Conservation (phyloP, 1,284 basidiomycete genomes). For the Cutaneotrichosporon sp. region DNA sequence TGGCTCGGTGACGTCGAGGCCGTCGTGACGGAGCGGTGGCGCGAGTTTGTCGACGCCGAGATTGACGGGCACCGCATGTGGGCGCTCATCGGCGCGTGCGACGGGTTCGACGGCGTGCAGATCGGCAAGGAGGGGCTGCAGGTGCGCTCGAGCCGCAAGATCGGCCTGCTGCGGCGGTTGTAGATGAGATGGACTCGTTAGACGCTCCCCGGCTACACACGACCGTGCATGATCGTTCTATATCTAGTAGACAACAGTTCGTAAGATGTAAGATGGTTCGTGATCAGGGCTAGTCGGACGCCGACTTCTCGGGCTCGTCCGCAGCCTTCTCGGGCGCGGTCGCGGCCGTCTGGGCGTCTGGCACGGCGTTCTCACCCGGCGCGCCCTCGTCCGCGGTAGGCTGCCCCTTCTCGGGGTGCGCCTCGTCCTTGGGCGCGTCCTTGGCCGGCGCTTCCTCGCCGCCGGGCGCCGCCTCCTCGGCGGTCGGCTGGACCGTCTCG, state of each 20-base stretch:
- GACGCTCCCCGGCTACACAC: not conserved
- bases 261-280: not conserved
- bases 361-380: too few relatives aligned
- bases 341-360: not conserved
- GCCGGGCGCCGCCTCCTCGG: too few relatives aligned
- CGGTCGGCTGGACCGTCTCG: too few relatives aligned
- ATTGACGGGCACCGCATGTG: slow-evolving; percentile 22
- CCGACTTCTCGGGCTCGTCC: not conserved
- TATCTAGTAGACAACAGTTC: slow-evolving; percentile 1
- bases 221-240: not conserved
- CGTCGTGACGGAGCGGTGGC: slow-evolving; percentile 39
- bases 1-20: slow-evolving; percentile 39
- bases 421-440: too few relatives aligned
- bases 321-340: not conserved
- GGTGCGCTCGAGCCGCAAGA: slow-evolving; percentile 10
- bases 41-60: slow-evolving; percentile 15
- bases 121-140: slow-evolving; percentile 18
- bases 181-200: not conserved
- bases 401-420: too few relatives aligned
- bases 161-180: slow-evolving; percentile 16
- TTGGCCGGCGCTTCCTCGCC: too few relatives aligned
- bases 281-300: not conserved
- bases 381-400: too few relatives aligned
- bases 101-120: slow-evolving; percentile 21
- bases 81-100: slow-evolving; percentile 27